Conservation (phyloP, 2,329 filamentous ascomycete species). For the Sporothrix schenckii region DNA sequence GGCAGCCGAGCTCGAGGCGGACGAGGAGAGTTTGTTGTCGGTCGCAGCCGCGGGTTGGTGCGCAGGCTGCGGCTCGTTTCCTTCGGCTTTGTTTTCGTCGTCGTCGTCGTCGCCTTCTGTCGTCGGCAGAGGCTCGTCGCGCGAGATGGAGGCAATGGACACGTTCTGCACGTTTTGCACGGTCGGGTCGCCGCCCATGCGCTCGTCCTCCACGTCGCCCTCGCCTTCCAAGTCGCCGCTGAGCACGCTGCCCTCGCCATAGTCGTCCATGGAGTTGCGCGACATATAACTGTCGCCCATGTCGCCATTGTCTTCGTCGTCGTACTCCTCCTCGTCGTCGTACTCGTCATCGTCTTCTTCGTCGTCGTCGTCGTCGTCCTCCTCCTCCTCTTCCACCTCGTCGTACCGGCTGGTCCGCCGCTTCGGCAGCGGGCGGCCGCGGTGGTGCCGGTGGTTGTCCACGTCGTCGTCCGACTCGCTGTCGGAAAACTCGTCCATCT, state of each 20-base stretch:
- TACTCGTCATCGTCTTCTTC: constrained; percentile 50
- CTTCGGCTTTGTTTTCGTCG: neutral
- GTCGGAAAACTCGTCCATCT: constrained; percentile 84
- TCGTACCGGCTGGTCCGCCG: constrained; percentile 41
- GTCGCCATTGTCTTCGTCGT: constrained; percentile 51
- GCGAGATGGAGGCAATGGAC: constrained; percentile 16
- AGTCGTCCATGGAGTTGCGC: constrained; percentile 44
- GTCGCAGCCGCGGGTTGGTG: neutral
- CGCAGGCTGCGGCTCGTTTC: constrained; percentile 8
- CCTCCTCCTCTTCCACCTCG: constrained; percentile 43
- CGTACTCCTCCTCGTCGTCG: constrained; percentile 45
- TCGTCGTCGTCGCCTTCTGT: neutral
- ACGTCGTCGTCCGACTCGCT: constrained; percentile 67
- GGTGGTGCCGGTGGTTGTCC: constrained; percentile 13
- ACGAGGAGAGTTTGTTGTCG: neutral
- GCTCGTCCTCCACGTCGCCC: constrained; percentile 37
- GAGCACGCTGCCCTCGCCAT: constrained; percentile 48
- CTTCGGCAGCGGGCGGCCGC: constrained; percentile 11
- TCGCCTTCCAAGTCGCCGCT: constrained; percentile 52
- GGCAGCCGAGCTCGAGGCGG: constrained; percentile 38
- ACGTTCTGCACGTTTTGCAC: neutral
- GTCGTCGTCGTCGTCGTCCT: constrained; percentile 51
- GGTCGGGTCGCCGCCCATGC: neutral
- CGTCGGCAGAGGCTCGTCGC: constrained; percentile 21
- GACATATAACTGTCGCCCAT: constrained; percentile 52